Percentiles rank a stretch among this genome's conserved stretches.
phyloP scores from a whole-genome alignment of 441 rosid species.

The Cnidoscolus chayamansa region DNA sequence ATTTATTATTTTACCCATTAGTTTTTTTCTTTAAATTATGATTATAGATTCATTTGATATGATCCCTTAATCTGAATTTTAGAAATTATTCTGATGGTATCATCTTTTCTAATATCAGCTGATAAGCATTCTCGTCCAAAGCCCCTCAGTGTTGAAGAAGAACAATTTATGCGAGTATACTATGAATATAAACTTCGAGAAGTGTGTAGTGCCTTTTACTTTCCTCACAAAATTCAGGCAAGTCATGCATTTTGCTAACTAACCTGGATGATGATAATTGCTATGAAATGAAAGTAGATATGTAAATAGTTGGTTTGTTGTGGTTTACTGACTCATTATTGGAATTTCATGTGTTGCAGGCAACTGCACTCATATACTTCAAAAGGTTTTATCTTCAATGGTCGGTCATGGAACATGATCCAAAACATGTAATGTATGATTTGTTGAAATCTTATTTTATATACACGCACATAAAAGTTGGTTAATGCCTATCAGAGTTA shows the following conservation, averaged over 20 bases:
- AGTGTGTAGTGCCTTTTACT: constrained; percentile 91
- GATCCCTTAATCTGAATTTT: neutral
- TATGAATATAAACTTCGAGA: constrained; percentile 87
- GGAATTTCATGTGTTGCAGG: constrained; percentile 48
- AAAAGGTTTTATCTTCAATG: constrained; percentile 94
- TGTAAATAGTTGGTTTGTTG: neutral
- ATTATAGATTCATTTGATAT: neutral
- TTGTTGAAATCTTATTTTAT: constrained; percentile 22
- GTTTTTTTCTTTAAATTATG: neutral
- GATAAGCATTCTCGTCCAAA: constrained; percentile 75
- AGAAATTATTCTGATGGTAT: neutral
- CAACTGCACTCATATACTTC: constrained; percentile 88
- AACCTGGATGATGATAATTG: neutral
- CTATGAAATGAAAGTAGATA: neutral
- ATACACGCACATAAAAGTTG: constrained; percentile 6
- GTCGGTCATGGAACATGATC: constrained; percentile 98
- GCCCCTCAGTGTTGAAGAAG: constrained; percentile 78
- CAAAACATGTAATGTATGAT: constrained; percentile 83
- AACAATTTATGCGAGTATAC: constrained; percentile 76
- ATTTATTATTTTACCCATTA: neutral
- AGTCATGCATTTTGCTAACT: constrained; percentile 5
- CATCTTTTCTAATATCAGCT: constrained; percentile 25
- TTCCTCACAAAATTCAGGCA: constrained; percentile 97
- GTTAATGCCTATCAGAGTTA: neutral
- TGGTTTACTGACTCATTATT: constrained; percentile 1